These are phyloP conservation scores for Patellifolia procumbens DNA, from an alignment of 179 eudicot genomes.

Conservation along the genomic window DNA sequence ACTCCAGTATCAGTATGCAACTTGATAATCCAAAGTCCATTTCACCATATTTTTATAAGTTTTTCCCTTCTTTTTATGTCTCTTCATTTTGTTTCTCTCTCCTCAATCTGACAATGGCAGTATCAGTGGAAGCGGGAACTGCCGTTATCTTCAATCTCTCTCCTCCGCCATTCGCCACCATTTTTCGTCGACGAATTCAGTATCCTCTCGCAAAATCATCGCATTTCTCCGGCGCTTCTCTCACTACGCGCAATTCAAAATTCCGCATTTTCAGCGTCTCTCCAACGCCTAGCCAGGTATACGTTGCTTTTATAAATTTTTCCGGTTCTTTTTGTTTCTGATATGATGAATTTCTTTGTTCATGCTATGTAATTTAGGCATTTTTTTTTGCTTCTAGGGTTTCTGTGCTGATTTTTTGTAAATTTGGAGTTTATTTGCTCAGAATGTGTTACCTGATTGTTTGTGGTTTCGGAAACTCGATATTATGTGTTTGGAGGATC, in stretches of 20 bases:
- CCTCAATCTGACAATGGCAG: slow-evolving; percentile 25
- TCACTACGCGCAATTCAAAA: slow-evolving; percentile 8
- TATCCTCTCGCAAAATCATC: slow-evolving; percentile 6
- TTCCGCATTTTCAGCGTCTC: slow-evolving; percentile 22
- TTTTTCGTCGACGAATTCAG: slow-evolving; percentile 5
- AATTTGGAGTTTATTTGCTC: neutral
- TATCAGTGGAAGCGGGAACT: slow-evolving; percentile 41
- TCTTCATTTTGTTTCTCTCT: slow-evolving; percentile 3
- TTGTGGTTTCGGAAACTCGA: neutral
- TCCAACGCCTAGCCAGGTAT: slow-evolving; percentile 30
- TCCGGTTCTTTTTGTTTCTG: neutral
- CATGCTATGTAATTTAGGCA: neutral
- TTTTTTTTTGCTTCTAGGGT: neutral
- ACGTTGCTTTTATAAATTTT: neutral
- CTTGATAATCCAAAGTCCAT: neutral
- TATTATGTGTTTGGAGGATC: neutral
- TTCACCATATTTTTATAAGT: neutral
- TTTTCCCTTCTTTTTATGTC: neutral
- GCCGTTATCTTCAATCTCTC: slow-evolving; percentile 34
- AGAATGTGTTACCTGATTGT: neutral
- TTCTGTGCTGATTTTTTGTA: neutral
- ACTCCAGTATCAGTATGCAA: no score
- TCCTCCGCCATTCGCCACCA: slow-evolving; percentile 18
- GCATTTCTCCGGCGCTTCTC: slow-evolving; percentile 11
- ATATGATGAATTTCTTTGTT: neutral